A percentile compares a stretch with the other conserved stretches of the same genome.
Conservation (phyloP, 129 eudicot species). For the Pseudognaphalium luteoalbum region DNA sequence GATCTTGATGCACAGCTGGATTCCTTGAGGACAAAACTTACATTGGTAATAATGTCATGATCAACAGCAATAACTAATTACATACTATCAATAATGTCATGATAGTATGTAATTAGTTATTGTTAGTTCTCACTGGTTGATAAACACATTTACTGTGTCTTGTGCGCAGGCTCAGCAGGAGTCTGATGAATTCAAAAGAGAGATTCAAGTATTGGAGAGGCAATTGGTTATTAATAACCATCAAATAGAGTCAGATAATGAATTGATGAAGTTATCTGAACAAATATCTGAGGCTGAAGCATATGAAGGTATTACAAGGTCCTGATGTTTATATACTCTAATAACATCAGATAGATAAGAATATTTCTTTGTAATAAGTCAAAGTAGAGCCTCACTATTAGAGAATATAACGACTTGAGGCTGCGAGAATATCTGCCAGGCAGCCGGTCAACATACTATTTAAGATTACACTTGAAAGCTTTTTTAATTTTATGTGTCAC, state of each 20-base stretch:
- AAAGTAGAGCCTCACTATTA: neutral
- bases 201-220: constrained; percentile 58
- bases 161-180: constrained; percentile 59
- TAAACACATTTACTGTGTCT: neutral
- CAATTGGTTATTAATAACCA: constrained; percentile 51
- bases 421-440: neutral
- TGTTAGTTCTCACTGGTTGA: constrained; percentile 1
- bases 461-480: neutral
- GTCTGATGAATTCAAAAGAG: constrained; percentile 60
- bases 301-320: constrained; percentile 40
- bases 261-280: constrained; percentile 54
- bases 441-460: no score
- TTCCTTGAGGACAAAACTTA: constrained; percentile 54
- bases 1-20: constrained; percentile 66
- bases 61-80: no score
- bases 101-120: constrained; percentile 1
- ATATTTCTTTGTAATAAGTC: neutral
- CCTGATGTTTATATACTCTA: neutral
- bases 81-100: constrained; percentile 9
- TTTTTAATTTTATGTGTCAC: no score
- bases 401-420: neutral
- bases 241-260: constrained; percentile 47
- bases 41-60: constrained; percentile 42
- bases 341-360: neutral
- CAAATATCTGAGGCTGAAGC: constrained; percentile 42